phyloP scores from a whole-genome alignment of 2,329 filamentous ascomycete species.

The Aspergillus texensis region DNA sequence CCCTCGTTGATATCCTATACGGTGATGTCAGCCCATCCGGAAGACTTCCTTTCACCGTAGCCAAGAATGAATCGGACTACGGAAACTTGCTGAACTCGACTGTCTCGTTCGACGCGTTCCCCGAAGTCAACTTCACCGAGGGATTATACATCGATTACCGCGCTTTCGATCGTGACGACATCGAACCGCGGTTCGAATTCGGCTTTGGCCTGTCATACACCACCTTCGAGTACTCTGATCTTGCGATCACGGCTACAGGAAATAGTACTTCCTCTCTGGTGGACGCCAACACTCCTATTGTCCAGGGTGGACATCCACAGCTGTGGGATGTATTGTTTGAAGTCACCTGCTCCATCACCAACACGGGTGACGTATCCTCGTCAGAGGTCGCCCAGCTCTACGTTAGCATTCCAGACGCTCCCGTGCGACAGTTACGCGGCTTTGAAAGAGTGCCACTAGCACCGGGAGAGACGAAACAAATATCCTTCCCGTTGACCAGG shows the following conservation, averaged over 20 bases:
- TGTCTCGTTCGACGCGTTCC: background rate
- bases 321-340: slow-evolving; percentile 24
- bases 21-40: slow-evolving; percentile 42
- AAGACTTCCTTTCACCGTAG: slow-evolving; percentile 58
- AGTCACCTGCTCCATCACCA: slow-evolving; percentile 52
- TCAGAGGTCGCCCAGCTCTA: slow-evolving; percentile 61
- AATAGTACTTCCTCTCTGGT: slow-evolving; percentile 42
- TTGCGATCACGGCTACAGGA: slow-evolving; percentile 35
- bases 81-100: slow-evolving; percentile 25
- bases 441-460: slow-evolving; percentile 55
- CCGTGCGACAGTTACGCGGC: slow-evolving; percentile 47
- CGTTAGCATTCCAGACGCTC: slow-evolving; percentile 45
- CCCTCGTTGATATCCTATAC: slow-evolving; percentile 59
- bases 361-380: slow-evolving; percentile 53
- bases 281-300: slow-evolving; percentile 39
- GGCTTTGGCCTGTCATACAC: slow-evolving; percentile 48
- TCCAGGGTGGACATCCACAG: slow-evolving; percentile 5
- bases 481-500: slow-evolving; percentile 49
- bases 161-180: background rate
- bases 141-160: background rate
- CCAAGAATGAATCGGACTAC: slow-evolving; percentile 59
- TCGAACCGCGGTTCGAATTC: slow-evolving; percentile 6
- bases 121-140: slow-evolving; percentile 11
- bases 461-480: slow-evolving; percentile 41
- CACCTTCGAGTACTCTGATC: slow-evolving; percentile 52